Evolutionary conservation across 2,329 filamentous ascomycete species (phyloP).

Genomic region (Arthrobotrys megalospora): DNA sequence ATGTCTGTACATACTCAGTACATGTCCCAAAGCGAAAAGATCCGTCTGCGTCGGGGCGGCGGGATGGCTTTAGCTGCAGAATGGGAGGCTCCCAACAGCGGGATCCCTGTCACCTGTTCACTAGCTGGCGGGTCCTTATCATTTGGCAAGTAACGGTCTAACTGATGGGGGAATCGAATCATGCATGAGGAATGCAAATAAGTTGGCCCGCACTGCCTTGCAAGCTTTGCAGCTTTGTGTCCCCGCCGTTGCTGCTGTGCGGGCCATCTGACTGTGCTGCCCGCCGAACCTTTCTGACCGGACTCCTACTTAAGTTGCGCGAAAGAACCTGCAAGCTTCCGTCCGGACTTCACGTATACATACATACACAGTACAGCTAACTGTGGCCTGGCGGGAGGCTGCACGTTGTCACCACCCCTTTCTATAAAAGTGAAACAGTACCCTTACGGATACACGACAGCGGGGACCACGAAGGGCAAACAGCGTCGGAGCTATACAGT

Average conservation of each 20-base stretch:
- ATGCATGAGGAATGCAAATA: conserved; percentile 33
- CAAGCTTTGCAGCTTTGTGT: neutral
- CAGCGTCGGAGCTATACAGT: neutral
- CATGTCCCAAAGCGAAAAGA: conserved; percentile 4
- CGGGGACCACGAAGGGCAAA: neutral
- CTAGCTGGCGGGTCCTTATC: conserved; percentile 18
- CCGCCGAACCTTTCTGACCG: conserved; percentile 1
- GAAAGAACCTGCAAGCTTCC: conserved; percentile 11
- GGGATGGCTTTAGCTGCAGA: conserved; percentile 28
- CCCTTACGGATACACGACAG: conserved; percentile 9
- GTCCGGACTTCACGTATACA: neutral
- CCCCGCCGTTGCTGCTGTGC: neutral
- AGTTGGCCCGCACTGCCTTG: conserved; percentile 9
- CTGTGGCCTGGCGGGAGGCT: neutral
- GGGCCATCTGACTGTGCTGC: conserved; percentile 7
- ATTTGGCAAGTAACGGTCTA: conserved; percentile 24
- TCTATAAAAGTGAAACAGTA: conserved; percentile 24
- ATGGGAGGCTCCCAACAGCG: conserved; percentile 21
- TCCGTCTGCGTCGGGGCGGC: conserved; percentile 21
- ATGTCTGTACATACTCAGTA: too few relatives aligned
- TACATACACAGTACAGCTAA: neutral
- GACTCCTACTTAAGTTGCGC: neutral
- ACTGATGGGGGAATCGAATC: conserved; percentile 18
- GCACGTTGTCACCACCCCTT: neutral
- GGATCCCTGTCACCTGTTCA: conserved; percentile 12